Conservation (phyloP, 805 yeast genomes). For the Priceomyces carsonii region DNA sequence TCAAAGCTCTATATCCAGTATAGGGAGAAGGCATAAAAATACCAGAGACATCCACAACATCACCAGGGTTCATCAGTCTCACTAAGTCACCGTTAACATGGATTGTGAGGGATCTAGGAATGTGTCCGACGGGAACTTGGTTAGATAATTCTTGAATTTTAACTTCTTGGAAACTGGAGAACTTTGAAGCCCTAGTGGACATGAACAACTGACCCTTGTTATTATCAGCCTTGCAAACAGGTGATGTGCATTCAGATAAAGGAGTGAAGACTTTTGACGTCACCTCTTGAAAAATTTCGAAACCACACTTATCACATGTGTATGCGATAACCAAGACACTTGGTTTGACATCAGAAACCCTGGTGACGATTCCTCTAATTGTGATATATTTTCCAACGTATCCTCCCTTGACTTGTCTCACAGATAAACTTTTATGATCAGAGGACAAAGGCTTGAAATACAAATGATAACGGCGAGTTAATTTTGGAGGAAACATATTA, state of each 20-base stretch:
- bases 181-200: slow-evolving; percentile 94
- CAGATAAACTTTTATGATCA: slow-evolving; percentile 66
- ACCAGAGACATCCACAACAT: slow-evolving; percentile 89
- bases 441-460: slow-evolving; percentile 80
- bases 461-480: slow-evolving; percentile 82
- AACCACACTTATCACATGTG: slow-evolving; percentile 97
- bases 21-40: slow-evolving; percentile 92
- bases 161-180: slow-evolving; percentile 92
- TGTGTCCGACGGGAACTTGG: slow-evolving; percentile 98
- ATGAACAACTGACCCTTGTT: slow-evolving; percentile 87
- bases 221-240: slow-evolving; percentile 74
- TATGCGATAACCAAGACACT: slow-evolving; percentile 88
- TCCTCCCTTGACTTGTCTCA: slow-evolving; percentile 83
- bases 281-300: slow-evolving; percentile 95
- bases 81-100: slow-evolving; percentile 93
- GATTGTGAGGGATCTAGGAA: slow-evolving; percentile 82
- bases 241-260: slow-evolving; percentile 81
- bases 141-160: slow-evolving; percentile 91
- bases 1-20: slow-evolving; percentile 90
- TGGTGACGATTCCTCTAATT: slow-evolving; percentile 89
- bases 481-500: slow-evolving; percentile 77
- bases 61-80: slow-evolving; percentile 89
- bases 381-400: slow-evolving; percentile 86
- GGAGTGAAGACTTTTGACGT: slow-evolving; percentile 83
- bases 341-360: slow-evolving; percentile 97